Evolutionary conservation across 306 rosid species (phyloP).

Genomic region (Luffa acutangula): DNA sequence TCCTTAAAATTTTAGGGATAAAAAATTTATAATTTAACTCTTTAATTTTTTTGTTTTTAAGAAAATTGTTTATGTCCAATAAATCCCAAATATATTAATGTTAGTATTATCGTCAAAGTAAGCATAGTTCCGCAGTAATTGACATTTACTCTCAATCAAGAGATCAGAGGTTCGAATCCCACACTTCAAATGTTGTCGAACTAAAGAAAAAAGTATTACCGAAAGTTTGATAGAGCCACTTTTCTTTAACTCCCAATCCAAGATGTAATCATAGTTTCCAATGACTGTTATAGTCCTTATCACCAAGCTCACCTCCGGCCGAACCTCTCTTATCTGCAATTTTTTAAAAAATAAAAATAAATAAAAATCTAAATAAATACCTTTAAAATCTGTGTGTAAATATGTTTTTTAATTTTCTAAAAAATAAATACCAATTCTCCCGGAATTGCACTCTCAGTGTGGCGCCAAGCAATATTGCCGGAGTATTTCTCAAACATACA

Average conservation of each 20-base stretch:
- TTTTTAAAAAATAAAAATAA: too few species aligned
- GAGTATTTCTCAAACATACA: conserved; percentile 50
- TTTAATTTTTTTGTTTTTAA: too few species aligned
- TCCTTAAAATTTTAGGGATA: too few species aligned
- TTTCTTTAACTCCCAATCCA: conserved; percentile 3
- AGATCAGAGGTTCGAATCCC: too few species aligned
- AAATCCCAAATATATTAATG: too few species aligned
- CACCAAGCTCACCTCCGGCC: conserved; percentile 2
- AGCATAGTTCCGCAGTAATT: too few species aligned
- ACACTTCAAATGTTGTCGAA: too few species aligned
- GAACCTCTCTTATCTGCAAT: not conserved
- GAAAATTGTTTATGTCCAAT: too few species aligned
- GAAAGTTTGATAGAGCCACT: not conserved
- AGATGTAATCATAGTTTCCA: conserved; percentile 7
- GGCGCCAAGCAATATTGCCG: conserved; percentile 60
- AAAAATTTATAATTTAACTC: too few species aligned
- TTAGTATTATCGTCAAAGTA: too few species aligned
- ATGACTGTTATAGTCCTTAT: not conserved
- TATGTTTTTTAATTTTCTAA: not conserved
- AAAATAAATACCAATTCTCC: conserved; percentile 14
- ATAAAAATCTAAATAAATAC: not conserved
- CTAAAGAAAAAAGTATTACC: not conserved
- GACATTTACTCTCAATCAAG: too few species aligned
- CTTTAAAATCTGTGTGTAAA: not conserved
- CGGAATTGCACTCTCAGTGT: conserved; percentile 29